phyloP scores from a whole-genome alignment of 169 alveolate species.

The Prorocentrum cordatum region DNA sequence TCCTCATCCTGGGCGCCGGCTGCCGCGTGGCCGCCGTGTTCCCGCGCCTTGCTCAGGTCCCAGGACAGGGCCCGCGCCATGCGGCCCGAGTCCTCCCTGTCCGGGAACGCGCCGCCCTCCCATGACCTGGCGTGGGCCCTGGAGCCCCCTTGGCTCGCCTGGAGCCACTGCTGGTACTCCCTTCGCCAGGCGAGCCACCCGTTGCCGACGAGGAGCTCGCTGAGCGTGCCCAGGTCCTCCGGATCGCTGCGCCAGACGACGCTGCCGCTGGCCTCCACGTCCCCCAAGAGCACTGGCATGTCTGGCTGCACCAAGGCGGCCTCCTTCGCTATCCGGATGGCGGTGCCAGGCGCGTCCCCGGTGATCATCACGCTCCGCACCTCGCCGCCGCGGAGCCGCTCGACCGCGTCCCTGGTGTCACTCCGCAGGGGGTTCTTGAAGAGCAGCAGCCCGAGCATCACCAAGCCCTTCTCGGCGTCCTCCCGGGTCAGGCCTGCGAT shows the following conservation, averaged over 20 bases:
- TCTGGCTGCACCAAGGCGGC: neutral
- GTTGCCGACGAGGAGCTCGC: constrained; percentile 42
- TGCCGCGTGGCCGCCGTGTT: too few species aligned
- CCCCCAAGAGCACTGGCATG: neutral
- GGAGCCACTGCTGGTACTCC: too few species aligned
- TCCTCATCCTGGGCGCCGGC: constrained; percentile 32
- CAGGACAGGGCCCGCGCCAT: too few species aligned
- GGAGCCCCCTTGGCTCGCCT: too few species aligned
- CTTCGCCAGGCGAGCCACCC: too few species aligned
- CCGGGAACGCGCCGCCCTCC: too few species aligned
- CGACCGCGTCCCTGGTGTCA: constrained; percentile 35
- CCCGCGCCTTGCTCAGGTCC: too few species aligned
- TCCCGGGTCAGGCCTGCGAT: neutral
- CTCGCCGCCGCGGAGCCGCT: constrained; percentile 14
- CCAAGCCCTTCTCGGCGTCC: constrained; percentile 14
- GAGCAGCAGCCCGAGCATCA: constrained; percentile 12
- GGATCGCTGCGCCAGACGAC: neutral
- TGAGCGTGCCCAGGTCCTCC: neutral
- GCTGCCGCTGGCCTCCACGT: neutral
- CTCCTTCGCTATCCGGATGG: constrained; percentile 23
- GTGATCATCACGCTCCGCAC: constrained; percentile 35
- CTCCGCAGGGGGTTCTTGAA: constrained; percentile 48
- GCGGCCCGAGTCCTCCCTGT: too few species aligned
- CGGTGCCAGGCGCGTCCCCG: constrained; percentile 59
- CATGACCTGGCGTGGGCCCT: too few species aligned